phyloP scores from a whole-genome alignment of 345 rosid species.

The Brassica rapa region DNA sequence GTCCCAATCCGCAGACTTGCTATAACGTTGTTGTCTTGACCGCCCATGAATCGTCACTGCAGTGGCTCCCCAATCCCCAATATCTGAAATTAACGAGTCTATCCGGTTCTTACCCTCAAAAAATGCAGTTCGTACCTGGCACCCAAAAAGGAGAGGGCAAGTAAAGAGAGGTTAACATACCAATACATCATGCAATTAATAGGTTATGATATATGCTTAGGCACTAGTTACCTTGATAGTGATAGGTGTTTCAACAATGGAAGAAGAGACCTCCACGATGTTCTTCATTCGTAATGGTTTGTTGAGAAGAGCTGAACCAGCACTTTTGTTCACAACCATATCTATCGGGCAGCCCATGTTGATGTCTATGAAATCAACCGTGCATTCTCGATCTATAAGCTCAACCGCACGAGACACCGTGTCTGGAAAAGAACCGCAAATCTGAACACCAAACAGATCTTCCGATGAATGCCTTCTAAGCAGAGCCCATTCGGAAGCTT shows the following conservation, averaged over 20 bases:
- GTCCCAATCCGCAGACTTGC: slow-evolving; percentile 93
- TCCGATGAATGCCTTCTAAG: slow-evolving; percentile 86
- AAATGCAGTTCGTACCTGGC: slow-evolving; percentile 84
- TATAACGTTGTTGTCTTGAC: slow-evolving; percentile 89
- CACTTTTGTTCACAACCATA: slow-evolving; percentile 85
- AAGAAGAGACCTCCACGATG: slow-evolving; percentile 66
- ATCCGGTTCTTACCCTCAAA: slow-evolving; percentile 80
- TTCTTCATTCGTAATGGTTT: slow-evolving; percentile 82
- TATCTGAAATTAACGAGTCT: slow-evolving; percentile 73
- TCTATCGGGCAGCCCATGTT: slow-evolving; percentile 99
- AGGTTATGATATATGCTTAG: too few species aligned
- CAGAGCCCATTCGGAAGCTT: slow-evolving; percentile 99
- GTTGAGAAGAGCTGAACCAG: slow-evolving; percentile 88
- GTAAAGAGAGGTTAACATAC: slow-evolving; percentile 5
- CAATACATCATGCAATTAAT: neutral
- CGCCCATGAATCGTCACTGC: slow-evolving; percentile 93
- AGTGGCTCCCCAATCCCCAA: slow-evolving; percentile 81
- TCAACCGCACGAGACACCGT: slow-evolving; percentile 71
- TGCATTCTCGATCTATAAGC: slow-evolving; percentile 79
- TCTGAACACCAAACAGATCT: slow-evolving; percentile 95
- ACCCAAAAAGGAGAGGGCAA: slow-evolving; percentile 10
- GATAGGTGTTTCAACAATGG: slow-evolving; percentile 75
- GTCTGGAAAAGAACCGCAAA: slow-evolving; percentile 84
- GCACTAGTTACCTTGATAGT: slow-evolving; percentile 70
- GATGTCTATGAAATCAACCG: slow-evolving; percentile 85